Evolutionary conservation across 2,329 filamentous ascomycete genomes (phyloP).

Genomic region (Fusarium sacchari): DNA sequence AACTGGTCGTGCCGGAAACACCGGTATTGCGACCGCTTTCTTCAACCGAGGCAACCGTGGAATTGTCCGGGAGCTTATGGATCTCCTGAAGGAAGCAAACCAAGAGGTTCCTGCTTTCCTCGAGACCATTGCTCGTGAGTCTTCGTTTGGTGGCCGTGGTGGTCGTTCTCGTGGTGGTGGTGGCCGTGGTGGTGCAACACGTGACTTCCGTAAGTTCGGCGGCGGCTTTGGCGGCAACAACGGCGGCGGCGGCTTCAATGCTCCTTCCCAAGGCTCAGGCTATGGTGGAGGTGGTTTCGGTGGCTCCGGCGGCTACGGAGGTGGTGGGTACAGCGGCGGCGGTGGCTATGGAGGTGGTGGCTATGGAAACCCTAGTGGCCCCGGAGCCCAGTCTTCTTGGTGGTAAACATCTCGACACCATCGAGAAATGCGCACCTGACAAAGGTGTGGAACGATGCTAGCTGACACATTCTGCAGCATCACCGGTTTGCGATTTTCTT

Average conservation of each 20-base stretch:
- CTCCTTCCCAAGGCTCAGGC: constrained; percentile 49
- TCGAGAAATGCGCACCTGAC: constrained; percentile 8
- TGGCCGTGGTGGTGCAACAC: constrained; percentile 77
- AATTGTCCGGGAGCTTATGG: constrained; percentile 94
- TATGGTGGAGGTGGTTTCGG: constrained; percentile 56
- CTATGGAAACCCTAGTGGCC: constrained; percentile 76
- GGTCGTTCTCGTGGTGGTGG: constrained; percentile 64
- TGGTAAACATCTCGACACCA: constrained; percentile 60
- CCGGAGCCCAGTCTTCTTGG: constrained; percentile 74
- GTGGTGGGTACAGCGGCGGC: constrained; percentile 55
- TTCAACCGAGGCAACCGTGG: constrained; percentile 99
- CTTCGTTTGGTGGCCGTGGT: constrained; percentile 77
- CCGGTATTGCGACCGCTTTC: constrained; percentile 97
- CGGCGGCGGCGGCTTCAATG: constrained; percentile 52
- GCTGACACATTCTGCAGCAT: constrained; percentile 28
- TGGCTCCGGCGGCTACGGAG: constrained; percentile 73
- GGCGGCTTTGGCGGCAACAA: constrained; percentile 52
- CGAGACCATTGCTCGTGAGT: constrained; percentile 96
- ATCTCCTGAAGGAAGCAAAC: constrained; percentile 98
- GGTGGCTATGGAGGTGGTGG: constrained; percentile 58
- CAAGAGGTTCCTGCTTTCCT: constrained; percentile 95
- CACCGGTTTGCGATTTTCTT: constrained; percentile 38
- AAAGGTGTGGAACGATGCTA: constrained; percentile 36
- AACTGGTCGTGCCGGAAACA: constrained; percentile 99
- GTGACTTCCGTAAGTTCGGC: constrained; percentile 88